Base-by-base conservation (phyloP, 441 rosid genomes). In the Macaranga tanarius region DNA sequence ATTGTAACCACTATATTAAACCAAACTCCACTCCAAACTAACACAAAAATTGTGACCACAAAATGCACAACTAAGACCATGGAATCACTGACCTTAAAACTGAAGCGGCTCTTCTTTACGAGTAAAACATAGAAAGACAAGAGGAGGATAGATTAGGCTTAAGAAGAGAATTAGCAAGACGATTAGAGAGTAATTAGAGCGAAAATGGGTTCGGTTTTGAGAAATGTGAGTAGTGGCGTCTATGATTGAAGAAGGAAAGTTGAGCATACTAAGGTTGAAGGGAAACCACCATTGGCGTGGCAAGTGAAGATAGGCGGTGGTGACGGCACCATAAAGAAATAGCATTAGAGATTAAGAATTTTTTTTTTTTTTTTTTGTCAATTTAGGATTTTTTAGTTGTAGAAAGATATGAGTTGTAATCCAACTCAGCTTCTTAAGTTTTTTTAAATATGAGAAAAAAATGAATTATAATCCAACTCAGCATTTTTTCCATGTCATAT, bases 151-250 rank as follows among this genome's bases (percentile, higher is more conserved):
- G 42, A 90, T 67, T 65, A 92, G 82, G 76, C 89, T 79, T 20
- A 89, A 56, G 79, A 84, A 76, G 79, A 90, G 77, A 70, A 84
- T 45, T 3, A 79, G 10, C 19, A 83, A 76, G 83, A 87, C 60
- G 67, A 83, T 58, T 38, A 84, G 15, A 22, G 81, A 52, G 87
- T 90, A 90, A 71, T 90, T 92, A 48, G 80, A 60, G 72, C 89
- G 89, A 80, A 88, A 93, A 60, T 88, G 92, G 71, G 88, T 71
- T 7, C 89, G 73, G 81, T 93, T 89, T 62, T 85, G 92, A 73
- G 92, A 73, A 31, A 89, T 40, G 42, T 92, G 92, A 16, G 91
- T 79, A 52, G 88, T 81, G 58, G 86, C 84, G 71, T 86, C 91
- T 76, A 87, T 64, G 79, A 85, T 23, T 26, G 92, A 82, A 28